These are phyloP conservation scores for Aspergillus sojae DNA, from an alignment of 2,329 filamentous ascomycete species.

Conservation along the genomic window DNA sequence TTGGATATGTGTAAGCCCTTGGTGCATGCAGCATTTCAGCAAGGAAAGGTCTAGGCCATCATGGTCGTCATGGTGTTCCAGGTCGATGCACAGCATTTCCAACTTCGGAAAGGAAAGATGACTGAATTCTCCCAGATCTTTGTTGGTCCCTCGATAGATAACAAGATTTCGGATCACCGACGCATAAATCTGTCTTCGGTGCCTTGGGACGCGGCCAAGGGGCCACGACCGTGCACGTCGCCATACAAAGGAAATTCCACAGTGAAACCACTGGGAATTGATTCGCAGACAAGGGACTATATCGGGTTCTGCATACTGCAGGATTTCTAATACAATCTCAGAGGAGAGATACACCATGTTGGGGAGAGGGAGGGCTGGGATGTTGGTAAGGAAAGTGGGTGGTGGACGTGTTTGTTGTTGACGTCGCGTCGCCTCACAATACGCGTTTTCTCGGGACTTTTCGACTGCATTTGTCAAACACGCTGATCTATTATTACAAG, in stretches of 20 bases:
- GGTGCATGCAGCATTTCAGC: not conserved
- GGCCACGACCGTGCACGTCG: not conserved
- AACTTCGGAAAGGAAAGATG: not conserved
- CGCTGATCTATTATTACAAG: no score
- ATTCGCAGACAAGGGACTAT: not conserved
- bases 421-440: no score
- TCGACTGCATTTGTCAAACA: no score
- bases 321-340: not conserved
- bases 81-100: not conserved
- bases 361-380: not conserved
- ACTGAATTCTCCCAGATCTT: not conserved
- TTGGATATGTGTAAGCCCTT: not conserved
- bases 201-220: not conserved
- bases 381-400: no score
- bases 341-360: not conserved
- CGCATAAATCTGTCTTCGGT: not conserved
- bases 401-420: no score
- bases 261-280: not conserved
- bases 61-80: not conserved
- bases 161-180: not conserved
- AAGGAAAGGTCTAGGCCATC: not conserved
- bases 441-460: no score
- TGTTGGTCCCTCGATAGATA: not conserved
- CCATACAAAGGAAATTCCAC: not conserved
- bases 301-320: not conserved